Evolutionary conservation across 2,329 filamentous ascomycete genomes (phyloP).

Genomic region (Fragosphaeria purpurea): DNA sequence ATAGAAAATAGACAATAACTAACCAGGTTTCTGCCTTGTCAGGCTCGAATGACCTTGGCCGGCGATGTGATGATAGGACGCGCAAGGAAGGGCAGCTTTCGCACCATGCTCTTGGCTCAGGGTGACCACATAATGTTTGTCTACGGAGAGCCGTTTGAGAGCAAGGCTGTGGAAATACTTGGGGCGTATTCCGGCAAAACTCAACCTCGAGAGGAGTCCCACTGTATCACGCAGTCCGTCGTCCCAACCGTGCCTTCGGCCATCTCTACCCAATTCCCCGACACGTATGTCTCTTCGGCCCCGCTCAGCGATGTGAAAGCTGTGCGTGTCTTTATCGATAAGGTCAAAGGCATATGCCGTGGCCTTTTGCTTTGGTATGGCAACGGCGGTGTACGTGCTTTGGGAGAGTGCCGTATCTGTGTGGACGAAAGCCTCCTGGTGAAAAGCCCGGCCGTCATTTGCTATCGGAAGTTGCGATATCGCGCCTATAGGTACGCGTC

Average conservation of each 20-base stretch:
- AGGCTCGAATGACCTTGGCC: conserved; percentile 3
- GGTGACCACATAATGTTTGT: background rate
- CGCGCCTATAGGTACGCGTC: background rate
- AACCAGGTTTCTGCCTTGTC: background rate
- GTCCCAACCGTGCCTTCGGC: background rate
- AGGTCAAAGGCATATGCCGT: background rate
- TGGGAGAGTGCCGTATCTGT: background rate
- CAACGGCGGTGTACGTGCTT: background rate
- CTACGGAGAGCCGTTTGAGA: background rate
- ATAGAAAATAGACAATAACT: background rate
- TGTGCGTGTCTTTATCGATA: background rate
- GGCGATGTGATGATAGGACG: background rate
- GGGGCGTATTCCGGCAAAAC: background rate
- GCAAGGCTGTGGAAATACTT: background rate
- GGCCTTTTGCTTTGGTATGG: background rate
- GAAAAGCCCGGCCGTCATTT: background rate
- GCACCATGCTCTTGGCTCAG: background rate
- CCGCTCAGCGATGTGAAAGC: background rate
- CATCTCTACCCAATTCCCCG: background rate
- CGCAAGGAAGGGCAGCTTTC: background rate
- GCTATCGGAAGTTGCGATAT: background rate
- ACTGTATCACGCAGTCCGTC: background rate
- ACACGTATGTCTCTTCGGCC: background rate
- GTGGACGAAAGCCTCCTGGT: background rate
- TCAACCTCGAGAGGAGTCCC: background rate